Conservation (phyloP, 2,329 filamentous ascomycete genomes). For the Trichoderma pleuroti region DNA sequence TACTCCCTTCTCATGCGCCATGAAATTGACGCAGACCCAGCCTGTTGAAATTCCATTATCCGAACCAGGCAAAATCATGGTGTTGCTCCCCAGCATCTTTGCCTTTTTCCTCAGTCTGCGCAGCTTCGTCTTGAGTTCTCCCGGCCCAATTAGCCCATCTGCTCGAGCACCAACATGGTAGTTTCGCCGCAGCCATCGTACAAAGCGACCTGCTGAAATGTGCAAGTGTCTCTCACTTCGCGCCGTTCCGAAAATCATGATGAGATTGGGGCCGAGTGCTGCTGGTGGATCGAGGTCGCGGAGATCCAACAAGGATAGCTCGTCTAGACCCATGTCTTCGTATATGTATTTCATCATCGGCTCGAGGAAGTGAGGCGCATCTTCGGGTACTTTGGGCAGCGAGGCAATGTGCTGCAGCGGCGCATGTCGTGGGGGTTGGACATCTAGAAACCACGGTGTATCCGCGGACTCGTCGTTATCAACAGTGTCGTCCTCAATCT, state of each 20-base stretch:
- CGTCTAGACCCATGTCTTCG: constrained; percentile 80
- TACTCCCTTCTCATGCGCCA: constrained; percentile 59
- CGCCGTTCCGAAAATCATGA: constrained; percentile 91
- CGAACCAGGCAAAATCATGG: constrained; percentile 58
- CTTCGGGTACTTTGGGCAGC: constrained; percentile 57
- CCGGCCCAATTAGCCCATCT: constrained; percentile 83
- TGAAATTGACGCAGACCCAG: constrained; percentile 94
- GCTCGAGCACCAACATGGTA: constrained; percentile 73
- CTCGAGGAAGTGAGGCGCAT: constrained; percentile 67
- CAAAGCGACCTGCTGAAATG: constrained; percentile 83
- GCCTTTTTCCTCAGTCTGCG: constrained; percentile 75
- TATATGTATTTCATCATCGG: constrained; percentile 75
- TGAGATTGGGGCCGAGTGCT: constrained; percentile 78
- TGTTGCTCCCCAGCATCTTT: constrained; percentile 71
- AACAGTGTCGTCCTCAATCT: constrained; percentile 5
- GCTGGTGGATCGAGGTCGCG: constrained; percentile 80
- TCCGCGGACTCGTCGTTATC: constrained; percentile 35
- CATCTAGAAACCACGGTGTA: constrained; percentile 83
- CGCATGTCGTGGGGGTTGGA: constrained; percentile 56
- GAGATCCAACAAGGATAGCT: constrained; percentile 76
- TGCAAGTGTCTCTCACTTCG: constrained; percentile 92
- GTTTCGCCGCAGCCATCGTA: constrained; percentile 74
- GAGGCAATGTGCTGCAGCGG: constrained; percentile 45
- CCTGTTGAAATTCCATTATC: constrained; percentile 90
- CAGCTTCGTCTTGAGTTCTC: constrained; percentile 86